Evolutionary conservation across 2,329 filamentous ascomycete species (phyloP).

Genomic region (Calonectria honghensis): DNA sequence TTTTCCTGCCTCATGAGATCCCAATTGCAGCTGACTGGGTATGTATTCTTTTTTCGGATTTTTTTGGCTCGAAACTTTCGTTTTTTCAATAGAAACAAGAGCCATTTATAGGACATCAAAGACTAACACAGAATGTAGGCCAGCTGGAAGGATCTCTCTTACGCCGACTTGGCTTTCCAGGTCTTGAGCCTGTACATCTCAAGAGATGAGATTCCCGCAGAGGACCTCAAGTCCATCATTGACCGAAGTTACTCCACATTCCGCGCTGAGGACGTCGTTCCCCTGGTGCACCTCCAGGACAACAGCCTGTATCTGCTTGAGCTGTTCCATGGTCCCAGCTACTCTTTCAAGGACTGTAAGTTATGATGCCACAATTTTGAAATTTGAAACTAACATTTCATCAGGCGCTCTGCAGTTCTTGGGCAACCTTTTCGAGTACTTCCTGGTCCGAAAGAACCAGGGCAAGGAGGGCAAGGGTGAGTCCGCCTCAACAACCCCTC

Average conservation of each 20-base stretch:
- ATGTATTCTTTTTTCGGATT: neutral
- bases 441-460: conserved; percentile 82
- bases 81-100: neutral
- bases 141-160: conserved; percentile 32
- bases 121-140: conserved; percentile 10
- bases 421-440: conserved; percentile 97
- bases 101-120: conserved; percentile 13
- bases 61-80: neutral
- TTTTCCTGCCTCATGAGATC: conserved; percentile 60
- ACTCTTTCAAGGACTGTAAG: conserved; percentile 88
- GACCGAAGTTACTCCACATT: conserved; percentile 92
- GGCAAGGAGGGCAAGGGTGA: conserved; percentile 68
- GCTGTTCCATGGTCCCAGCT: conserved; percentile 96
- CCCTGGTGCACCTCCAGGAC: conserved; percentile 69
- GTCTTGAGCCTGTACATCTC: conserved; percentile 77
- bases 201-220: conserved; percentile 81
- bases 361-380: neutral
- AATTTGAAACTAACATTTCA: neutral
- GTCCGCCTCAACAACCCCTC: neutral
- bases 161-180: conserved; percentile 29
- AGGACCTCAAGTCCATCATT: conserved; percentile 87
- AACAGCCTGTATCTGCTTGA: conserved; percentile 85
- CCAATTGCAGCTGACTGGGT: conserved; percentile 30
- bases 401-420: conserved; percentile 86
- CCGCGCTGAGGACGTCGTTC: conserved; percentile 85